A percentile compares a stretch with the other conserved stretches of the same genome.
Conservation (phyloP, 2,329 filamentous ascomycete species). For the Penicillium sp. region DNA sequence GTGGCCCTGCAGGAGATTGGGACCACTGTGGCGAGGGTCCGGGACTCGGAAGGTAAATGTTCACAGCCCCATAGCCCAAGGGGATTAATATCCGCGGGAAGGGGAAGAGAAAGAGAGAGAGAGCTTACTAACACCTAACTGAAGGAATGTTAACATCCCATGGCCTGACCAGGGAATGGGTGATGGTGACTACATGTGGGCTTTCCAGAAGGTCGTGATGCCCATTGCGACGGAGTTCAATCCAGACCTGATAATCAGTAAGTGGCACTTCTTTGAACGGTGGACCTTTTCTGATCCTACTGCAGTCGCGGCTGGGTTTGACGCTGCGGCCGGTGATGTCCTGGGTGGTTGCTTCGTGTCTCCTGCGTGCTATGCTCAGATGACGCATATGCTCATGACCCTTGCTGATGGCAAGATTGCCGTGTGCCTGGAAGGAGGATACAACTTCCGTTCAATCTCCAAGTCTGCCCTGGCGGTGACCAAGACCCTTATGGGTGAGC, state of each 20-base stretch:
- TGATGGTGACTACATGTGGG: constrained; percentile 93
- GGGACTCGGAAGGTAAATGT: constrained; percentile 51
- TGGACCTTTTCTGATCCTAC: constrained; percentile 9
- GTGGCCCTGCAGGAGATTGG: constrained; percentile 54
- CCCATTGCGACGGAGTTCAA: constrained; percentile 90
- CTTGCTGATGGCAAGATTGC: constrained; percentile 83
- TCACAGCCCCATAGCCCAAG: neutral
- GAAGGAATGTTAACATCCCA: constrained; percentile 62
- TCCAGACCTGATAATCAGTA: constrained; percentile 79
- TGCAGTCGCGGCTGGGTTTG: constrained; percentile 82
- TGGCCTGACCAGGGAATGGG: constrained; percentile 74
- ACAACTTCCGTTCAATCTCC: constrained; percentile 89
- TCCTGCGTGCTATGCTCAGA: constrained; percentile 87
- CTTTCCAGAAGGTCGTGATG: constrained; percentile 95
- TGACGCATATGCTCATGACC: constrained; percentile 99
- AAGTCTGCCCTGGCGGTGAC: constrained; percentile 88
- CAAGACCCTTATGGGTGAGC: constrained; percentile 89
- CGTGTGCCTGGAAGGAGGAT: constrained; percentile 91
- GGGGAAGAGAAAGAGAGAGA: neutral
- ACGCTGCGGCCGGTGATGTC: constrained; percentile 88
- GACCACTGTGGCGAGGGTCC: constrained; percentile 55
- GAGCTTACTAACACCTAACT: constrained; percentile 9
- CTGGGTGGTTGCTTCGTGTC: constrained; percentile 90
- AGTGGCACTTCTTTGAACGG: constrained; percentile 13
- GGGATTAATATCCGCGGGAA: neutral